A percentile compares a stretch with the other conserved stretches of the same genome.
Evolutionary conservation across 371 early-diverging fungal genomes (phyloP).

Genomic region (Batkoa obscura): DNA sequence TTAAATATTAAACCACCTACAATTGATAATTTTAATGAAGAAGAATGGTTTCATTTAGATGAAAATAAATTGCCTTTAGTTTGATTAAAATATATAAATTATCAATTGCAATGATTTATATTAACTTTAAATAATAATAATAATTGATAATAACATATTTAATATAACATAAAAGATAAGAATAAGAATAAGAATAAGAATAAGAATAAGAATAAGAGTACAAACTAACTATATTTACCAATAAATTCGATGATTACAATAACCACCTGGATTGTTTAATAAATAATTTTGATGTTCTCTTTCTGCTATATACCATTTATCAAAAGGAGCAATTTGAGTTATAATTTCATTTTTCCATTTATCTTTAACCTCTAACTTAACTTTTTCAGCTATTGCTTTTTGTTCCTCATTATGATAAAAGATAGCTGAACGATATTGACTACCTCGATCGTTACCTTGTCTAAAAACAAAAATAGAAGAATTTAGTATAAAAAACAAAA

Average conservation of each 20-base stretch:
- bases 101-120: no score
- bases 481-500: constrained; percentile 10
- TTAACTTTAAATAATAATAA: no score
- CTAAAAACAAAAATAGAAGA: constrained; percentile 13
- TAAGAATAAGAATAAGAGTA: no score
- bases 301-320: constrained; percentile 70
- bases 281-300: constrained; percentile 76
- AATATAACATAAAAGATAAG: no score
- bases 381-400: constrained; percentile 43
- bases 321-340: constrained; percentile 51
- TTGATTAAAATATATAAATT: not conserved
- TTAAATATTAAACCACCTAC: not conserved
- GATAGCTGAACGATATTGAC: constrained; percentile 79
- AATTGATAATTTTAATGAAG: not conserved
- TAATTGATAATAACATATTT: no score
- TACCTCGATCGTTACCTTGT: constrained; percentile 47
- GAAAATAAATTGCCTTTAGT: constrained; percentile 3
- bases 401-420: constrained; percentile 60
- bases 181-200: no score
- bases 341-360: constrained; percentile 36
- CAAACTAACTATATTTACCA: not conserved
- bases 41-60: not conserved
- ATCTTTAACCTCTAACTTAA: constrained; percentile 36
- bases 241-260: constrained; percentile 3
- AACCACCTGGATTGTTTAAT: constrained; percentile 10